Percentiles rank a stretch among this genome's conserved stretches.
Evolutionary conservation across 257 asterid species (phyloP).

Genomic region (Hygrophila difformis): DNA sequence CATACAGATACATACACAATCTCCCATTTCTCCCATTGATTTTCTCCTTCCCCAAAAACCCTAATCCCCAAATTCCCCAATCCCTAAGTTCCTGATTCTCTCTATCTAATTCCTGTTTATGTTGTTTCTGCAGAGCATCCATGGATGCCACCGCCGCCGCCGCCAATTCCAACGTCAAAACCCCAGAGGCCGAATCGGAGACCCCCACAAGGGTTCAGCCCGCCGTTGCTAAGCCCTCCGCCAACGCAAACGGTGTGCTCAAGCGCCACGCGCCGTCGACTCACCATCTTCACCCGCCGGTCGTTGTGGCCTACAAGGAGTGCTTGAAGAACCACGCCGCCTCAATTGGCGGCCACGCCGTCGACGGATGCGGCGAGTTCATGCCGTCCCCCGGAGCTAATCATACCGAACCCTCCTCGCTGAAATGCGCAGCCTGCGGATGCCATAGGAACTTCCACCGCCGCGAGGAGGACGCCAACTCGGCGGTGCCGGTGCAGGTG

Average conservation of each 20-base stretch:
- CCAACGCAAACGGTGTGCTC: slow-evolving; percentile 33
- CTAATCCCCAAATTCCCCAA: no score
- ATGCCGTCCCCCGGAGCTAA: slow-evolving; percentile 30
- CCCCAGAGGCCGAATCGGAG: slow-evolving; percentile 25
- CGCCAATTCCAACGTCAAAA: slow-evolving; percentile 29
- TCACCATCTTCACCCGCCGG: slow-evolving; percentile 25
- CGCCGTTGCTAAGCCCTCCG: not conserved
- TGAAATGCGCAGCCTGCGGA: slow-evolving; percentile 45
- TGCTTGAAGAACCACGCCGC: slow-evolving; percentile 55
- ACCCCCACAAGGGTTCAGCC: no score
- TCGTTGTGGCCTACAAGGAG: slow-evolving; percentile 33
- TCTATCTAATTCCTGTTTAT: no score
- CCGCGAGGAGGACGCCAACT: slow-evolving; percentile 35
- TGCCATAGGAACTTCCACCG: slow-evolving; percentile 69
- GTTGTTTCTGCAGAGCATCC: no score
- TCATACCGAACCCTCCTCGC: slow-evolving; percentile 30
- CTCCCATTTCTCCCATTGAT: no score
- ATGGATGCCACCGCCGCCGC: no score
- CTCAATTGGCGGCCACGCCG: slow-evolving; percentile 36
- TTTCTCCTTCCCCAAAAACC: no score
- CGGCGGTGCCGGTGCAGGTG: no score
- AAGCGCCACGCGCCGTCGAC: slow-evolving; percentile 42
- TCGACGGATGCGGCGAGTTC: slow-evolving; percentile 61
- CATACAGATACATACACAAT: no score
- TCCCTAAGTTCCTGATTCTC: no score